phyloP scores from a whole-genome alignment of 768 basidiomycete genomes.

The Coprinopsis marcescibilis region DNA sequence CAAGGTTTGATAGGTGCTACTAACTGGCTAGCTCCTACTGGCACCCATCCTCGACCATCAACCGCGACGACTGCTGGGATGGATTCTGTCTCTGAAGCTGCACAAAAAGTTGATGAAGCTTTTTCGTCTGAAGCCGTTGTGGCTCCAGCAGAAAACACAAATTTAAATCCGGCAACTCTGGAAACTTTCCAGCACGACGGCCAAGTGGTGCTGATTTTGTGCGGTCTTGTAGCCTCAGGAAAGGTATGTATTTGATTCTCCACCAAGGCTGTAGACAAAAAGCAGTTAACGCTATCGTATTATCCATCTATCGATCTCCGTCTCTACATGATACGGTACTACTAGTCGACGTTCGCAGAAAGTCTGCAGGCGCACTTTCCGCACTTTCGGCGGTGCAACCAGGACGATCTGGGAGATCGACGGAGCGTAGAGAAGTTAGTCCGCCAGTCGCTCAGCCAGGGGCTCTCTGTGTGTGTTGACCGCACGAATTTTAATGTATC shows the following conservation, averaged over 20 bases:
- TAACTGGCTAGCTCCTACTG: too few relatives aligned
- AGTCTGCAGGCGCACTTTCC: conserved; percentile 60
- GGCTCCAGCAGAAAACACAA: background rate
- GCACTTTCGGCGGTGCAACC: conserved; percentile 64
- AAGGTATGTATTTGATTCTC: conserved; percentile 51
- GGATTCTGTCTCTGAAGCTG: too few relatives aligned
- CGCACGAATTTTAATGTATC: conserved; percentile 67
- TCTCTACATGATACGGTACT: conserved; percentile 9
- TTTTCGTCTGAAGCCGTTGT: too few relatives aligned
- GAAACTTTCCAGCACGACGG: conserved; percentile 21
- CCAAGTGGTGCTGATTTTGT: conserved; percentile 62
- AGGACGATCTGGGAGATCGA: conserved; percentile 73
- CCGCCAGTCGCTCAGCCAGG: conserved; percentile 42
- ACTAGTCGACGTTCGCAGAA: conserved; percentile 60
- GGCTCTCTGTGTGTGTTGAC: conserved; percentile 75
- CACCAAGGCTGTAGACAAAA: background rate
- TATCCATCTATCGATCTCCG: conserved; percentile 11
- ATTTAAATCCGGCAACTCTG: background rate
- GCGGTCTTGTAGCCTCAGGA: conserved; percentile 70
- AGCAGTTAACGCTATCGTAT: conserved; percentile 5
- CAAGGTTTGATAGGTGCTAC: too few relatives aligned
- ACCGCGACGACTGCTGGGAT: too few relatives aligned
- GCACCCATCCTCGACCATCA: too few relatives aligned
- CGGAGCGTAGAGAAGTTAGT: conserved; percentile 59
- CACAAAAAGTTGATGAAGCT: too few relatives aligned